Evolutionary conservation across 257 asterid species (phyloP).

Genomic region (Parsonsia alboflavescens): DNA sequence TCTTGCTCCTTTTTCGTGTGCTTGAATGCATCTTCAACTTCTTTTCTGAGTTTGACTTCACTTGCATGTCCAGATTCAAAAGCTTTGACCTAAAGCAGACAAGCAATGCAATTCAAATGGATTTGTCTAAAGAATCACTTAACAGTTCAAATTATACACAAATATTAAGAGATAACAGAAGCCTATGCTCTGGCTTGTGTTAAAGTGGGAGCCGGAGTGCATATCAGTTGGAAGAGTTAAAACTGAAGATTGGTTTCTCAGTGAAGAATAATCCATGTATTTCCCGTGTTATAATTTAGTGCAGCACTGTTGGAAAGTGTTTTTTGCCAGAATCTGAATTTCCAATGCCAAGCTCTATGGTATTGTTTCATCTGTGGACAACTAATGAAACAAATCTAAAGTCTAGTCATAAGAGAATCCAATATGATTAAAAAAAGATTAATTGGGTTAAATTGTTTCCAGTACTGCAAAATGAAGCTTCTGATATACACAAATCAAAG

Average conservation of each 20-base stretch:
- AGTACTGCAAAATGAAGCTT: background rate
- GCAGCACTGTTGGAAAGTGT: background rate
- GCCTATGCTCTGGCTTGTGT: background rate
- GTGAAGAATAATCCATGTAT: background rate
- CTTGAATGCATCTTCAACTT: slow-evolving; percentile 49
- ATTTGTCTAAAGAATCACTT: background rate
- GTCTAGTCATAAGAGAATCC: background rate
- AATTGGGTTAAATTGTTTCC: background rate
- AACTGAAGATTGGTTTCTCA: background rate
- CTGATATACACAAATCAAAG: background rate
- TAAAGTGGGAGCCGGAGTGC: background rate
- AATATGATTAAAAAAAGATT: background rate
- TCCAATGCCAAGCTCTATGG: background rate
- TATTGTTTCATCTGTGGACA: too few species aligned
- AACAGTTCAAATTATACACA: background rate
- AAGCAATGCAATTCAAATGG: background rate
- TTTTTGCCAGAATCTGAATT: background rate
- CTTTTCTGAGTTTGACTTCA: slow-evolving; percentile 47
- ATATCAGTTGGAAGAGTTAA: background rate
- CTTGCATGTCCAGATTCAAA: slow-evolving; percentile 49
- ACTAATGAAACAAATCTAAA: background rate
- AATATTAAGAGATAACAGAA: background rate
- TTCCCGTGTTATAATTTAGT: background rate
- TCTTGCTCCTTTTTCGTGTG: slow-evolving; percentile 43
- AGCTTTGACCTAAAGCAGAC: slow-evolving; percentile 40